Evolutionary conservation across 164 flowering plant species (phyloP), one percentile per base, ranked within the genome.

Genomic region (Vitis riparia): DNA sequence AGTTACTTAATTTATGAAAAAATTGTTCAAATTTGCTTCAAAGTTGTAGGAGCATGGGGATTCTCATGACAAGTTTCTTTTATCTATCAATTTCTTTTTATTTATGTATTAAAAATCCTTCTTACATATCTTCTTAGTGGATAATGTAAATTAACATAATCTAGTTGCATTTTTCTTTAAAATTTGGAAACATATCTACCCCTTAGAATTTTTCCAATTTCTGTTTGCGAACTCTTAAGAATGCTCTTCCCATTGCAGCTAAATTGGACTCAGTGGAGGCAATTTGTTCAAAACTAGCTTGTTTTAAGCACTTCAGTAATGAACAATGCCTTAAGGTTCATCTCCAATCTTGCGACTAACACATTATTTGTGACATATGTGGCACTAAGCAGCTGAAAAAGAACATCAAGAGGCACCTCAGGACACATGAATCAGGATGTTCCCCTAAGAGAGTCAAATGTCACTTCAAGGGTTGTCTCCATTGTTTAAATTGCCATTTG

Each of bases 311-410:
- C 55, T 96, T 93, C 76, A 68, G 88, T 12, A 91, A 91, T 68
- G 79, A 67, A 48, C 63, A 89, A 75, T 89, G 92, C 79, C 90
- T 95, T 0, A 86, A 71, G 78, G 97, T 81, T 17, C 99, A 95
- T 72, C 12, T 86, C 3, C 63, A 48, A 61, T 71, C 87, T 0
- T 84, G 87, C 76, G 97, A 95, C 72, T 87, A 72, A 61, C 60
- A 85, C 71, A 70, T 87, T 16, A 69, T 51, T 2, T 95, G 98
- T 71, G 93, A 91, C 37, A 70, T 84, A n/a, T 93, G 99, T 80
- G 94, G 93, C 47, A 69, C 75, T 23, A 86, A 80, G 80, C 97
- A 91, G 62, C 78, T 90, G 49, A 90, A 79, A 79, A 95, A 89
- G 82, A 93, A 89, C 77, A 80, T 91, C 9, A 87, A 88, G 79